A percentile compares a stretch with the other conserved stretches of the same genome.
Evolutionary conservation across 768 basidiomycete species (phyloP).

Genomic region (Austroboletus eburneus): DNA sequence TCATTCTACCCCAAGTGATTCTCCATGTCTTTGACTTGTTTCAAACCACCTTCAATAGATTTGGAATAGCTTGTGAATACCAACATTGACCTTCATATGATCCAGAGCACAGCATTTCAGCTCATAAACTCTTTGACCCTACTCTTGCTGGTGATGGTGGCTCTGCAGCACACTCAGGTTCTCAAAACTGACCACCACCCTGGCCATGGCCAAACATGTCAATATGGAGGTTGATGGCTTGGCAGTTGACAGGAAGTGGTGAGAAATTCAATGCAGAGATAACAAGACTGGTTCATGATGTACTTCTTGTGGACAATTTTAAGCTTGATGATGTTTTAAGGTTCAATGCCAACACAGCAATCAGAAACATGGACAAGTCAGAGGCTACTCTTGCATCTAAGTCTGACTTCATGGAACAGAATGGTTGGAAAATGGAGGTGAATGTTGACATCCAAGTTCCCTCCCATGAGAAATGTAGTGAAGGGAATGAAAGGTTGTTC

Average conservation of each 20-base stretch:
- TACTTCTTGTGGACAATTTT: neutral
- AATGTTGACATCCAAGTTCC: neutral
- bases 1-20: neutral
- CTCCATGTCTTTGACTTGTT: neutral
- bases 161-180: too few relatives aligned
- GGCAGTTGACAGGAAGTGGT: constrained; percentile 7
- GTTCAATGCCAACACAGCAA: neutral
- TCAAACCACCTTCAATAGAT: neutral
- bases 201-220: constrained; percentile 17
- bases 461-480: neutral
- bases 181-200: neutral
- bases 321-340: neutral
- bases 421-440: neutral
- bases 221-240: constrained; percentile 9
- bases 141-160: too few relatives aligned
- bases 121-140: too few relatives aligned
- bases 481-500: neutral
- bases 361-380: neutral
- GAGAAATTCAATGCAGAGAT: constrained; percentile 3
- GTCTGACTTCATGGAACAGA: neutral
- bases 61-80: neutral
- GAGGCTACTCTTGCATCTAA: neutral
- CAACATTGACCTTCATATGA: constrained; percentile 2
- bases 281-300: neutral
- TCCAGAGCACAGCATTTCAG: neutral